phyloP scores from a whole-genome alignment of 2,329 filamentous ascomycete species.

The Penicillium nordicum region DNA sequence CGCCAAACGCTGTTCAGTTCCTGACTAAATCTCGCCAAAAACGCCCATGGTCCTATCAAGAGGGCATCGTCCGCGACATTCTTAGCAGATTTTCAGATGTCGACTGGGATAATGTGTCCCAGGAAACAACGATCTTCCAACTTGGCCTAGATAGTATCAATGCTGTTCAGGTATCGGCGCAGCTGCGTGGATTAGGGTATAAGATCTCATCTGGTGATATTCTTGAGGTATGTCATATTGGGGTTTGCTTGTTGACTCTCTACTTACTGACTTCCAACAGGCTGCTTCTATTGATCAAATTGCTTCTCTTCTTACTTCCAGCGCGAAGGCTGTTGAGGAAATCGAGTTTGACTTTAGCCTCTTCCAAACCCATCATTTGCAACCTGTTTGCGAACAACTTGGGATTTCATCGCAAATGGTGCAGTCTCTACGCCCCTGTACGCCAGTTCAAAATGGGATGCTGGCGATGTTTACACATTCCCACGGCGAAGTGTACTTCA shows the following conservation, averaged over 20 bases:
- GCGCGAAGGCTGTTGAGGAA: constrained; percentile 22
- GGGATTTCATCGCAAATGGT: constrained; percentile 39
- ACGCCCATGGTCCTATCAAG: constrained; percentile 49
- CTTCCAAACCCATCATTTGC: constrained; percentile 49
- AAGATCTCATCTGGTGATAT: constrained; percentile 67
- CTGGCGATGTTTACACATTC: constrained; percentile 69
- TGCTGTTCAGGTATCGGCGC: constrained; percentile 70
- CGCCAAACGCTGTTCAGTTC: background rate
- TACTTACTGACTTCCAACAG: constrained; percentile 22
- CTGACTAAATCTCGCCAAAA: constrained; percentile 6
- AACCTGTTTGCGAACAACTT: constrained; percentile 30
- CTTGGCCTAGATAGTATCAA: constrained; percentile 92
- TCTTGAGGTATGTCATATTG: constrained; percentile 51
- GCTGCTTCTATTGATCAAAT: constrained; percentile 37
- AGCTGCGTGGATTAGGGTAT: constrained; percentile 59
- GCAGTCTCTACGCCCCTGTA: constrained; percentile 69
- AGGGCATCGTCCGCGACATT: constrained; percentile 54
- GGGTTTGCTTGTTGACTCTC: background rate
- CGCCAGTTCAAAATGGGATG: constrained; percentile 75
- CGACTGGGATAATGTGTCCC: constrained; percentile 50
- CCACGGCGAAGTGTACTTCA: constrained; percentile 68
- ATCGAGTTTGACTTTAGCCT: constrained; percentile 47
- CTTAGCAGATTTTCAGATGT: constrained; percentile 59
- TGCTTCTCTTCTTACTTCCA: constrained; percentile 37
- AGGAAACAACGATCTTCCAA: constrained; percentile 72